phyloP scores from a whole-genome alignment of 371 early-diverging fungal genomes.

The Mortierella sp. region DNA sequence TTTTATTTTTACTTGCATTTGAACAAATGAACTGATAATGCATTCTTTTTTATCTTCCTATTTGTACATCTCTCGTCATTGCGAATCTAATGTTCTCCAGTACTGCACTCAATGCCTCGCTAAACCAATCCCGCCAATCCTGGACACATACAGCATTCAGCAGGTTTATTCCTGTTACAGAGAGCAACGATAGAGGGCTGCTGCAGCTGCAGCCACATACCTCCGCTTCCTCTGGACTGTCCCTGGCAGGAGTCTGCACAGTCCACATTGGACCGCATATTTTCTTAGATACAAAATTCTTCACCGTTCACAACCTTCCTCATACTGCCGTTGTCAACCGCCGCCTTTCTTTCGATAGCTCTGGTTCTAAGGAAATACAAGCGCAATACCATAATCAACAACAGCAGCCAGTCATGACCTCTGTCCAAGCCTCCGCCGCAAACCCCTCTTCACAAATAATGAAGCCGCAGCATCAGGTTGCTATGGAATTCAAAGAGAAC shows the following conservation, averaged over 20 bases:
- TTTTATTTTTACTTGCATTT: neutral
- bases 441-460: neutral
- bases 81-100: neutral
- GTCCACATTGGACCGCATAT: constrained; percentile 43
- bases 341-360: neutral
- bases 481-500: constrained; percentile 53
- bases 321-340: neutral
- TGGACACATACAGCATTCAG: constrained; percentile 43
- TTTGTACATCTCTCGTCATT: neutral
- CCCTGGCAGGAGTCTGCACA: constrained; percentile 47
- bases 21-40: neutral
- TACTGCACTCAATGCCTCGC: constrained; percentile 14
- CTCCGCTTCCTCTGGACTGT: constrained; percentile 18
- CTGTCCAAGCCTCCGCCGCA: neutral
- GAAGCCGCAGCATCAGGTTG: constrained; percentile 22
- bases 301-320: constrained; percentile 15
- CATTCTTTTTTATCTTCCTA: neutral
- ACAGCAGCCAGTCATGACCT: neutral
- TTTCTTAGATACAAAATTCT: constrained; percentile 51
- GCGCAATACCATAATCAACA: neutral
- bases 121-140: constrained; percentile 41
- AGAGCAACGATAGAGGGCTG: constrained; percentile 6
- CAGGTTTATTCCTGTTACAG: constrained; percentile 12
- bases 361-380: neutral
- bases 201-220: constrained; percentile 18